Percentiles rank a stretch among this genome's conserved stretches.
Conservation (phyloP, 2,329 filamentous ascomycete genomes). For the Arachnomyces sp. region DNA sequence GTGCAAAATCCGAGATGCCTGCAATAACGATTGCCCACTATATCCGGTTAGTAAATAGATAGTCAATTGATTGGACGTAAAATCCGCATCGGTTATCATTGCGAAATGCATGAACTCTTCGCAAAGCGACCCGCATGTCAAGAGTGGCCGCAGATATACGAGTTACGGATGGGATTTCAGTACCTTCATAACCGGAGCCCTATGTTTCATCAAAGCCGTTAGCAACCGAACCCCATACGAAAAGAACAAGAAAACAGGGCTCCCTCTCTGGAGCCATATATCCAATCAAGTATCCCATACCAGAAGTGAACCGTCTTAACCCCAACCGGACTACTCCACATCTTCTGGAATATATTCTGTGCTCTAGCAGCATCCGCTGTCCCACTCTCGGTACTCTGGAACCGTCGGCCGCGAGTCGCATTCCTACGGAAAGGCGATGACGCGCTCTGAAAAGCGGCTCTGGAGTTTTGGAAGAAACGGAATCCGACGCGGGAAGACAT, state of each 20-base stretch:
- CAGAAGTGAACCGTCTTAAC: conserved; percentile 97
- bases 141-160: background rate
- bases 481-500: conserved; percentile 53
- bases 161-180: conserved; percentile 9
- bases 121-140: background rate
- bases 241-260: background rate
- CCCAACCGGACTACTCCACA: conserved; percentile 76
- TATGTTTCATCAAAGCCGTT: conserved; percentile 29
- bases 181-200: conserved; percentile 90
- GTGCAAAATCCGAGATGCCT: conserved; percentile 82
- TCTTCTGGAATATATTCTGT: conserved; percentile 58
- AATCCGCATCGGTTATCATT: conserved; percentile 1
- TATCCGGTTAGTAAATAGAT: conserved; percentile 9
- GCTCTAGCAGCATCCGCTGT: conserved; percentile 33
- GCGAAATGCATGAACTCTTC: background rate
- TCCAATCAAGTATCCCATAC: conserved; percentile 40
- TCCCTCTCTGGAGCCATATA: background rate
- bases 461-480: conserved; percentile 48
- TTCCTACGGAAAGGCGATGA: conserved; percentile 49
- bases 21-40: conserved; percentile 90
- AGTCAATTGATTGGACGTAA: background rate
- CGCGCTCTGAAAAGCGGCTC: conserved; percentile 44
- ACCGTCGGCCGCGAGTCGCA: conserved; percentile 52
- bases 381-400: conserved; percentile 59
- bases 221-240: background rate